phyloP scores from a whole-genome alignment of 1,284 basidiomycete species.

The Testicularia cyperi region DNA sequence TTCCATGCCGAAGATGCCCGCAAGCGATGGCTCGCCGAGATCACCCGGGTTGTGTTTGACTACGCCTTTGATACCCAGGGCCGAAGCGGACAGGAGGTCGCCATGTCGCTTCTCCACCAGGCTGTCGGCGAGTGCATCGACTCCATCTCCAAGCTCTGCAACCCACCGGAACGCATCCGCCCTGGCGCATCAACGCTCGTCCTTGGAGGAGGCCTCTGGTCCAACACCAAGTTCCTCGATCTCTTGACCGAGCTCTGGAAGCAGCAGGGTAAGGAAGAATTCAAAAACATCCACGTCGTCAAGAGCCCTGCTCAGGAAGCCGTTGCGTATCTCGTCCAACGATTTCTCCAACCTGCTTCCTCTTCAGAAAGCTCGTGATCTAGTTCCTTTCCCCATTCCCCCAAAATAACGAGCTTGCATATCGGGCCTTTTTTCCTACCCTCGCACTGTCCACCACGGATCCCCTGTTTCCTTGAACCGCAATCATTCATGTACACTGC shows the following conservation, averaged over 20 bases:
- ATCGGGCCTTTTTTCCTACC: too few relatives aligned
- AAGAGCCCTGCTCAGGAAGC: conserved; percentile 49
- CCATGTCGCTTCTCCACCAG: conserved; percentile 24
- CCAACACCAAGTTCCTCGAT: conserved; percentile 24
- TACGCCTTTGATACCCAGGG: conserved; percentile 8
- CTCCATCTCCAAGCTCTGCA: conserved; percentile 25
- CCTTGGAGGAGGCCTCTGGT: conserved; percentile 54
- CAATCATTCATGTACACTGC: too few relatives aligned
- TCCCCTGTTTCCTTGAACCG: too few relatives aligned
- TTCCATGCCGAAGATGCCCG: conserved; percentile 42
- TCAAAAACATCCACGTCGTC: conserved; percentile 35
- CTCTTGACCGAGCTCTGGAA: conserved; percentile 28
- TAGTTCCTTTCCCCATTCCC: too few relatives aligned
- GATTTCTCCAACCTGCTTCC: too few relatives aligned
- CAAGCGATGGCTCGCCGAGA: conserved; percentile 51
- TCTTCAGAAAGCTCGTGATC: too few relatives aligned
- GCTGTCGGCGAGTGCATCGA: conserved; percentile 27
- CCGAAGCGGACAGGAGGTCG: conserved; percentile 15
- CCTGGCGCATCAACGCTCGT: conserved; percentile 27
- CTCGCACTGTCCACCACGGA: too few relatives aligned
- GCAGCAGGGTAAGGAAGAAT: conserved; percentile 16
- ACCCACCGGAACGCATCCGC: conserved; percentile 10
- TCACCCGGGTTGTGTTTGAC: conserved; percentile 44
- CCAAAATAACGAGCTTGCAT: too few relatives aligned
- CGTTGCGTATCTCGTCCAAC: conserved; percentile 16